These are phyloP conservation scores for Suhomyces canberraensis DNA, from an alignment of 805 yeast genomes.

Conservation along the genomic window DNA sequence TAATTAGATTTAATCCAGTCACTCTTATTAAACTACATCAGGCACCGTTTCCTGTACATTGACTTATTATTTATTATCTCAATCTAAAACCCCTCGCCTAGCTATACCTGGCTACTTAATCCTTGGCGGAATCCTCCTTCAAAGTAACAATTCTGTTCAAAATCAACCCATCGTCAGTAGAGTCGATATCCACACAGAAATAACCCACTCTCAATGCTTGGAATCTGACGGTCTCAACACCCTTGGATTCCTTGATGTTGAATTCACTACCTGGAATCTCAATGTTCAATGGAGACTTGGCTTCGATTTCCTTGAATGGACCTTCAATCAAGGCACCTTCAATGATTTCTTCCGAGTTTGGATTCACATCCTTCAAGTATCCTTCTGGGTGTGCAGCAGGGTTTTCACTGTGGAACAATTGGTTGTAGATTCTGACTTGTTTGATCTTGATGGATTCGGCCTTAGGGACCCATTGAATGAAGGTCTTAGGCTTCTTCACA, in stretches of 20 bases:
- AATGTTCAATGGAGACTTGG: conserved; percentile 73
- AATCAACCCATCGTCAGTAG: conserved; percentile 57
- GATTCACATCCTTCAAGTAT: conserved; percentile 77
- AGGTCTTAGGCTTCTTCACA: conserved; percentile 85
- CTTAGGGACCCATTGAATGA: conserved; percentile 93
- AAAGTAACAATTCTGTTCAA: conserved; percentile 90
- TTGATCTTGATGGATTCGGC: conserved; percentile 52
- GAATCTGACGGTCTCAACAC: conserved; percentile 84
- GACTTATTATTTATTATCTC: too few species aligned
- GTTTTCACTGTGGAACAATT: conserved; percentile 84
- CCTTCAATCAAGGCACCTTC: conserved; percentile 70
- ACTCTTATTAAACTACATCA: too few species aligned
- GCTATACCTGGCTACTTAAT: too few species aligned
- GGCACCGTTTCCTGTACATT: too few species aligned
- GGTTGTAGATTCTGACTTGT: conserved; percentile 86
- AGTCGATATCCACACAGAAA: conserved; percentile 84
- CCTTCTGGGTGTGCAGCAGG: conserved; percentile 89
- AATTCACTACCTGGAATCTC: conserved; percentile 60
- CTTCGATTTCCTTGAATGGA: conserved; percentile 64
- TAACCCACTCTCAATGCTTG: conserved; percentile 97
- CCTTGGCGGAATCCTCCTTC: conserved; percentile 71
- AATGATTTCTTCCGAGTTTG: conserved; percentile 68
- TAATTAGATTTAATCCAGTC: too few species aligned
- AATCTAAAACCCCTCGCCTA: too few species aligned
- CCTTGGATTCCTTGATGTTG: conserved; percentile 63